Evolutionary conservation across 257 asterid genomes (phyloP), one percentile per base, ranked within the genome.

Genomic region (Marsdenia floribunda): DNA sequence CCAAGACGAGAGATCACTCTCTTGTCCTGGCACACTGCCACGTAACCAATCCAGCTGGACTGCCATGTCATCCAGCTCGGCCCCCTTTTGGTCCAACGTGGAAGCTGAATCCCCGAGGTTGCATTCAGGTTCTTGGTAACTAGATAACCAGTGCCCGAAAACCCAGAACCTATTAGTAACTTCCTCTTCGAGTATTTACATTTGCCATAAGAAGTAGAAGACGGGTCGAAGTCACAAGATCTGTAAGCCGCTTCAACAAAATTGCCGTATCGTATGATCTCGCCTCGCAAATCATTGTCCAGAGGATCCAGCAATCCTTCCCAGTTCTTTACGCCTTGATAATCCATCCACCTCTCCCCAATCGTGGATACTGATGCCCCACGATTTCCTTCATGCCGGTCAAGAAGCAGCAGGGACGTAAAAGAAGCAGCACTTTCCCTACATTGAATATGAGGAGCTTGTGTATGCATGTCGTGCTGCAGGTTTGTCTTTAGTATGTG

Each of bases 1-100:
- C 99, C 99, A 0, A 94, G 91, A 77, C 96, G 77, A 10, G 90
- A 40, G 2, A 92, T 92, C 52, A 87, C 94, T 1, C 75, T 71
- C 70, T 75, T 73, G 82, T 92, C 96, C 6, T 88, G 84, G 54
- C 94, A 90, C 4, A 92, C 89, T 0, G 98, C 97, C 29, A 92
- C 92, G 57, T 86, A 92, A 0, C 98, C 98, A 3, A 92, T 88
- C 98, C 98, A 92, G 73, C 97, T 86, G 1, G 98, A 86, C 37
- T 77, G 91, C 54, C 50, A 73, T 14, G 86, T 73, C 76, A 88
- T 80, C 98, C 94, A 88, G 0, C 22, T 72, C 0, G 96, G 93
- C 15, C 57, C 87, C 46, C 68, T 86, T 15, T 89, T 86, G 7
- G 75, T 80, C 98, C 98, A 92, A 1, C 64, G 53, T 0, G 98